These are phyloP conservation scores for Hortaea werneckii DNA, from an alignment of 2,329 filamentous ascomycete species.

Conservation along the genomic window DNA sequence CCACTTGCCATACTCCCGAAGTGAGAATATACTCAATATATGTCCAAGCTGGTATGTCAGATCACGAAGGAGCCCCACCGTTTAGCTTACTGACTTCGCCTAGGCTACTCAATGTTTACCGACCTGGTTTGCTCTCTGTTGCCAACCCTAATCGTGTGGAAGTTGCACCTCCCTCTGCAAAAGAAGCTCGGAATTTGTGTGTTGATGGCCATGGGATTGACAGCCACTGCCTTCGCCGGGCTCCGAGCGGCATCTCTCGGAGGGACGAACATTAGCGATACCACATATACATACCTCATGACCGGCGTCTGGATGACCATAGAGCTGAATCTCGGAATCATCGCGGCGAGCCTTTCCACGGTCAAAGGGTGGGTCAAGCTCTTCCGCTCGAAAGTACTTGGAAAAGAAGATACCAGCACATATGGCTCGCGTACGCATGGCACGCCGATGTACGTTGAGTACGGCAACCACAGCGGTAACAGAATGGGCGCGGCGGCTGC, in stretches of 20 bases:
- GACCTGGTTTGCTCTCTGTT: slow-evolving; percentile 19
- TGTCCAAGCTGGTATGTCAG: slow-evolving; percentile 17
- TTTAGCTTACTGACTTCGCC: no score
- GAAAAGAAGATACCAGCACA: not conserved
- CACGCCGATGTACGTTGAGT: not conserved
- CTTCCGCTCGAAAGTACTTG: not conserved
- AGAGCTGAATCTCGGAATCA: slow-evolving; percentile 20
- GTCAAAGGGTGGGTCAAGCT: not conserved
- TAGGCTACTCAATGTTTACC: slow-evolving; percentile 18
- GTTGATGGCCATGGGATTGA: slow-evolving; percentile 18
- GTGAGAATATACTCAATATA: slow-evolving; percentile 22
- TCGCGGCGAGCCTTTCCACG: slow-evolving; percentile 18
- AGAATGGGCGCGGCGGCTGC: no score
- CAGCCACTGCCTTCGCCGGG: slow-evolving; percentile 9
- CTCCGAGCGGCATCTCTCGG: slow-evolving; percentile 15
- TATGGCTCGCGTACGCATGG: not conserved
- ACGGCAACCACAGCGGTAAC: not conserved
- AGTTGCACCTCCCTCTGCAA: slow-evolving; percentile 12
- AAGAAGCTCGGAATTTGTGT: slow-evolving; percentile 19
- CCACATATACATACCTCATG: slow-evolving; percentile 15
- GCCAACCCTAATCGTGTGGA: slow-evolving; percentile 18
- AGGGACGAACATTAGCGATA: slow-evolving; percentile 14
- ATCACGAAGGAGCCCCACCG: no score
- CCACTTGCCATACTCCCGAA: slow-evolving; percentile 17
- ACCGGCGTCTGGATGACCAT: slow-evolving; percentile 20